Evolutionary conservation across 2,329 filamentous ascomycete species (phyloP), one percentile per base, ranked within the genome.

Genomic region (Cercospora brassicicola): DNA sequence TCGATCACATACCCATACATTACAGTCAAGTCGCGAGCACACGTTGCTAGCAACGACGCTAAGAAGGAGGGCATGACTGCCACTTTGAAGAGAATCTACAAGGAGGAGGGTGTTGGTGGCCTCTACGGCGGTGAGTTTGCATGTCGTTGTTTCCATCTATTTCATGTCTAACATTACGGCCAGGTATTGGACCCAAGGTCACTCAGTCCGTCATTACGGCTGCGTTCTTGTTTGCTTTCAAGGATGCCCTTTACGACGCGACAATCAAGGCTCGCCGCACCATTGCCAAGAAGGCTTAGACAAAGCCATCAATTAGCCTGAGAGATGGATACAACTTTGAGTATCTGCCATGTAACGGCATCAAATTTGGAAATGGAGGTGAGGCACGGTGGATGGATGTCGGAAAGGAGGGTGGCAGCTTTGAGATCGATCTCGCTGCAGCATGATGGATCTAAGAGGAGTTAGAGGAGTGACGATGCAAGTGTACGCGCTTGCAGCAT

Each of bases 1-100:
- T 89, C 86, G 69, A 91, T 98, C 76, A 99, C 95, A 5, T 99
- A 99, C 81, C 95, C 95, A 10, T 99, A 99, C 79, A 98, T 99
- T 79, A 99, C 95, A 4, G 91, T 99, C 76, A 99, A 99, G 89
- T 96, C 93, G 81, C 89, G 93, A 79, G 97, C 97, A 89, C 95
- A 99, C 80, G 93, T 99, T 69, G 93, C 94, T 30, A 89, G 87
- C 70, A 89, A 88, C 76, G 89, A 89, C 70, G 87, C 87, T n/a
- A 89, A 89, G 71, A 91, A 91, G 81, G 91, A 96, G 82, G 91
- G 90, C 73, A 91, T 97, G 86, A 85, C 89, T 63, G 87, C 89
- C 72, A 91, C 89, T 57, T 87, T 99, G 77, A 89, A 86, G 77
- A 87, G 90, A 69, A 94, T 98, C 68, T 86, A 97, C 69, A 86